A percentile compares a stretch with the other conserved stretches of the same genome.
Evolutionary conservation across 805 yeast genomes (phyloP).

Genomic region (Suhomyces prunicola): DNA sequence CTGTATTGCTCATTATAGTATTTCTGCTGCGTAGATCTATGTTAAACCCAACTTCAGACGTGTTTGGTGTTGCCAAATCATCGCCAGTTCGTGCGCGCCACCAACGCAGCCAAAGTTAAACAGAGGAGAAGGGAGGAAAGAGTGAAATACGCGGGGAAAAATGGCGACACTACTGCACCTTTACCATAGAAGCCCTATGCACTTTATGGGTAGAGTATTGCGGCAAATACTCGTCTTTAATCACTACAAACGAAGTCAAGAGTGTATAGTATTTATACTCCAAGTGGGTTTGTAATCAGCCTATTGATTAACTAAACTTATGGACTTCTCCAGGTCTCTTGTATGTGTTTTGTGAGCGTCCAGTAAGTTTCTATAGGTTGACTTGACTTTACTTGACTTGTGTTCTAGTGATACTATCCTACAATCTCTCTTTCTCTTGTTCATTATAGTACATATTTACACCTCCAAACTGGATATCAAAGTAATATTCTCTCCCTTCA

Average conservation of each 20-base stretch:
- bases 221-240: background rate
- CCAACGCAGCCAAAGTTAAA: background rate
- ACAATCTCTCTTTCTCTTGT: background rate
- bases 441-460: slow-evolving; percentile 6
- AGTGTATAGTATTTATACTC: no score
- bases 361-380: no score
- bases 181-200: no score
- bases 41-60: background rate
- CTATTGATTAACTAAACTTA: no score
- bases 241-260: no score
- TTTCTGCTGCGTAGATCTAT: background rate
- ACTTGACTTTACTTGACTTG: background rate
- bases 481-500: slow-evolving; percentile 94
- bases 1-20: background rate
- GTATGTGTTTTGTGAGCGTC: no score
- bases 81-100: background rate
- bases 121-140: background rate
- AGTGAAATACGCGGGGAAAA: background rate
- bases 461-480: slow-evolving; percentile 49
- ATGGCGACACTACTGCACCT: no score
- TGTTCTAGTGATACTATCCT: no score
- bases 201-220: background rate
- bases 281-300: no score
- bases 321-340: no score
- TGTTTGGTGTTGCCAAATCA: background rate